Base-by-base conservation (phyloP, 805 yeast species). In the Wickerhamiella sergipiensis region DNA sequence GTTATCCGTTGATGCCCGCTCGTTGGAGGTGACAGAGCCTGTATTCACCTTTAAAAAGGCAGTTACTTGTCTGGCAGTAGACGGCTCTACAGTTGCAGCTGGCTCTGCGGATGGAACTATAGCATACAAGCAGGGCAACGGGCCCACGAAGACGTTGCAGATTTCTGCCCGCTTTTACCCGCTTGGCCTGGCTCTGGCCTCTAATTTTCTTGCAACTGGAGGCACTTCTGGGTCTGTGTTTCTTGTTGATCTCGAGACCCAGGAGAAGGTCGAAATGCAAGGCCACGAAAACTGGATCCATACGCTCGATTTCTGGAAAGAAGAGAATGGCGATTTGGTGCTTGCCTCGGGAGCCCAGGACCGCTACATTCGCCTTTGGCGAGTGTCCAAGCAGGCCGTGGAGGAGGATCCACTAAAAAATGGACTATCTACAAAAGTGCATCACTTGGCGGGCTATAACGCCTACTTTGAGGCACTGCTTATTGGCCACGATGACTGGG, bases 401-500 rank as follows among this genome's bases (percentile, higher is more conserved):
- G 49, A 49, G n/a, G 47, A 49, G 7, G 46, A 52, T 38, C 42
- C 45, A 12, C 47, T 36, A 17, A 29, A 40, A 22, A 17, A 36
- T 17, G 38, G 81, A 40, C 68, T 85, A 52, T 77, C 83, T 17
- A 86, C 85, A 67, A 87, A 83, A 58, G 84, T 81, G 65, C 80
- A 84, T 64, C 75, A 78, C 53, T 79, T 87, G 55, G 58, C 48
- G 61, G 12, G 60, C 75, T 39, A 61, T 57, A 2, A 60, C 57
- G 74, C 88, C 48, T 79, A 78, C 56, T 87, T 89, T 61, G 99
- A 94, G 61, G 96, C 98, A 0, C 76, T 92, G 53, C 79, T 92
- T 23, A 82, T 92, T 83, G 99, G 98, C 7, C 98, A 92, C 66
- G 99, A 92, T 64, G 99, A 92, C 65, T 92, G 98, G 98, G 81